Evolutionary conservation across 2,329 filamentous ascomycete genomes (phyloP), one percentile per base, ranked within the genome.

Genomic region (Fusarium pilosicola): DNA sequence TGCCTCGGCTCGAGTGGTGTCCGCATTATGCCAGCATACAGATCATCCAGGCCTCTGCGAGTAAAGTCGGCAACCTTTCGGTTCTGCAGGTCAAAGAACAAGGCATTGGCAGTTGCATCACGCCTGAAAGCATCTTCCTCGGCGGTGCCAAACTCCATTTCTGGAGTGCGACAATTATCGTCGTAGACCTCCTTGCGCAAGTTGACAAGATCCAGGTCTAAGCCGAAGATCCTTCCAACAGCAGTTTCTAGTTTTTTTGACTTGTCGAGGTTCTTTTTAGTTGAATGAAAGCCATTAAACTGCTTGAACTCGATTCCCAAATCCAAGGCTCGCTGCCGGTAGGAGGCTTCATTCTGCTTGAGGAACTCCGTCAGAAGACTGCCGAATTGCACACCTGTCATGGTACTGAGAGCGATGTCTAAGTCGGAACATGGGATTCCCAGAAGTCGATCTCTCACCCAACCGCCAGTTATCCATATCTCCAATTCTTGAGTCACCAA

Each of bases 1-100:
- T 54, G 58, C 38, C 36, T 61, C 7, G 58, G 46, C 38, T 54
- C 38, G 7, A 61, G 58, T 54, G 58, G 58, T n/a, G 58, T 61
- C 38, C 58, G 38, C 38, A 55, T 55, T 32, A 55, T 61, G n/a
- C 58, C 46, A 28, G 46, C 28, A 20, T 41, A 38, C 38, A 61
- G 18, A 34, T 61, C 58, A 15, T 38, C 58, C 26, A 61, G 58
- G 18, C 46, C 58, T 44, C 34, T 61, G 46, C 46, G 12, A 28
- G 49, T 52, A 26, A 52, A 52, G 49, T 52, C 49, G 32, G n/a
- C n/a, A 36, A 52, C 49, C 32, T 36, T 52, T 36, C n/a, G 32
- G 13, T 52, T 52, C 15, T 52, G 32, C 9, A 52, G 32, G 12
- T 52, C 32, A 20, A 52, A 22, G 13, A 52, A 36, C 32, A 52